Base-by-base conservation (phyloP, 2,329 filamentous ascomycete genomes). In the Talaromyces sp. region DNA sequence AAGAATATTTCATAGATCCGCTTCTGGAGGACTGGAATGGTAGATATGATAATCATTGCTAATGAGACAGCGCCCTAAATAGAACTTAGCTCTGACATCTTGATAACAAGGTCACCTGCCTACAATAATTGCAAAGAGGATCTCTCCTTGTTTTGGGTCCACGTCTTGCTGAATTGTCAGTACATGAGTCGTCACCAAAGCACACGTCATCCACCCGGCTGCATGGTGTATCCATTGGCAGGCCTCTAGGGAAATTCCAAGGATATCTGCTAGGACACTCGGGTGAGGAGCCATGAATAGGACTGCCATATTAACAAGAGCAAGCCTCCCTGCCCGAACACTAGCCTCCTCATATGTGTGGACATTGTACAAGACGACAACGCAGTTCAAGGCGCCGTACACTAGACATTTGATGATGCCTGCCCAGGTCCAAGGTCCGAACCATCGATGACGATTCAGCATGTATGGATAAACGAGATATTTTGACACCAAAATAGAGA, bases 1-100 rank as follows among this genome's bases (percentile, higher is more conserved):
- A 73, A 70, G 63, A 73, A 73, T 58, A 70, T 68, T 67, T 74
- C 68, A 49, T 73, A 73, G 6, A 68, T 69, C 62, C 50, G 64
- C 39, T 63, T 62, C 43, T 68, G 67, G 68, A 71, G 63, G 47
- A 54, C 69, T 45, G 67, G 68, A 58, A 73, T 10, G 14, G 68
- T 70, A 67, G 67, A 59, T 35, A 72, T 62, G 35, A 64, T 60
- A 64, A 73, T 66, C 19, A 65, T 33, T 33, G 65, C 66, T 31
- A 72, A 58, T 43, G 60, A 69, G 19, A 60, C 50, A 43, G 59
- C 61, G 49, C 63, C 68, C 68, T 72, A 63, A 63, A 39, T 6
- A 14, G 11, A 52, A 64, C 47, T 70, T 54, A 70, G 65, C 60
- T 52, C 22, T 14, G 14, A 62, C 5, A 45, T 10, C 43, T 24